Conservation (phyloP, 1,284 basidiomycete genomes). For the Trametes polyzona region DNA sequence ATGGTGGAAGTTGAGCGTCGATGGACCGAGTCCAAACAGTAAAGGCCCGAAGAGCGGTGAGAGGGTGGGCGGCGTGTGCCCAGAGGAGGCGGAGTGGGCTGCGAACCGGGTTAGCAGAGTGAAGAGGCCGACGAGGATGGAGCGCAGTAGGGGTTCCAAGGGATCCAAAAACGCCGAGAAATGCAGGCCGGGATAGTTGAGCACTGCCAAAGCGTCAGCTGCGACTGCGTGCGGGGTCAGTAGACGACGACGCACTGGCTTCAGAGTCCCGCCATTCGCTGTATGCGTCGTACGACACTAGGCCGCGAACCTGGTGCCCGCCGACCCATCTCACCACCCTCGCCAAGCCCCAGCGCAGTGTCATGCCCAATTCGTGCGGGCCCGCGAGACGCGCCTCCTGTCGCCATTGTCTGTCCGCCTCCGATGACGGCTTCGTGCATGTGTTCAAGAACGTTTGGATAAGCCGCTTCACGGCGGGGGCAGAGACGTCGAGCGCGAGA, state of each 20-base stretch:
- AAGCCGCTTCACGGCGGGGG: slow-evolving; percentile 70
- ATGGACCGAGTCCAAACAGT: slow-evolving; percentile 77
- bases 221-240: slow-evolving; percentile 13
- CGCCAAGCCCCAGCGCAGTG: slow-evolving; percentile 83
- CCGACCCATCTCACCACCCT: slow-evolving; percentile 69
- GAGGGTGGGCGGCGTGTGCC: slow-evolving; percentile 82
- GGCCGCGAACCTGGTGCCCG: slow-evolving; percentile 68
- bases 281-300: slow-evolving; percentile 82
- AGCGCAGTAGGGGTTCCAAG: slow-evolving; percentile 57
- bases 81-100: slow-evolving; percentile 78
- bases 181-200: slow-evolving; percentile 68
- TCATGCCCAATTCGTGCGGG: slow-evolving; percentile 86
- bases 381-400: slow-evolving; percentile 83
- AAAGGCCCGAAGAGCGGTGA: slow-evolving; percentile 89
- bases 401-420: slow-evolving; percentile 63
- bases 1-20: slow-evolving; percentile 69
- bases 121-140: slow-evolving; percentile 70
- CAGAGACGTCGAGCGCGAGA: slow-evolving; percentile 81
- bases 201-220: slow-evolving; percentile 43
- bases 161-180: slow-evolving; percentile 64
- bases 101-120: slow-evolving; percentile 79
- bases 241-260: slow-evolving; percentile 56
- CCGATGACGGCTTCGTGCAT: slow-evolving; percentile 48
- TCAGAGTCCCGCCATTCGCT: slow-evolving; percentile 78
- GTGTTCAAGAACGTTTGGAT: slow-evolving; percentile 76